Evolutionary conservation across 495 filamentous ascomycete species (phyloP), one percentile per base, ranked within the genome.

Genomic region (Penicillium pulvis): DNA sequence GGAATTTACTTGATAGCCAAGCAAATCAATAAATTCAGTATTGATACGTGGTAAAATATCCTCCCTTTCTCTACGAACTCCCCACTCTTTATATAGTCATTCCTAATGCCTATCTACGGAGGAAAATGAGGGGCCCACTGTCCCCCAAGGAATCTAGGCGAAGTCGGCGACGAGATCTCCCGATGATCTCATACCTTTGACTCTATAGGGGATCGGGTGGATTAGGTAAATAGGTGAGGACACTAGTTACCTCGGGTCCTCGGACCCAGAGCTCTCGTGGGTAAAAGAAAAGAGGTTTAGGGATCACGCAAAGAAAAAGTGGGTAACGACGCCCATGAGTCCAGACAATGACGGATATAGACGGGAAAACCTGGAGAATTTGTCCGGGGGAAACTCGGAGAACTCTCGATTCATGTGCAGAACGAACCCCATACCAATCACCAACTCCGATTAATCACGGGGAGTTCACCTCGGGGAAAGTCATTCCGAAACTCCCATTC

Each of bases 241-340:
- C n/a, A n/a, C n/a, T n/a, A 52, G 33, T 52, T 50, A 68, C 65
- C 65, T 68, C 62, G 65, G 65, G 65, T 53, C 65, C 55, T 68
- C 65, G 65, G 65, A 55, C 52, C 19, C 10, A 12, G 33, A 17
- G 17, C 14, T 26, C 7, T 24, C 33, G 11, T 26, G 36, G 30
- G 19, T 20, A 26, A 19, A 23, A 51, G 16, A 9, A 53, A 39
- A 17, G n/a, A 31, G 51, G 23, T 23, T 2, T 10, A n/a, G 33
- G 10, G 33, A 41, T 41, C 39, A 41, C 39, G 39, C 39, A 16
- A 41, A 41, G 14, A 2, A 17, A 41, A 41, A 41, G 39, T 41
- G 39, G 39, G 16, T 41, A 41, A n/a, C 14, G 17, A 2, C n/a
- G 16, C 16, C 35, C 35, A 41, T 3, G 9, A 24, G 11, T 33